phyloP scores from a whole-genome alignment of 2,329 filamentous ascomycete genomes.

The Botrytis galanthina region DNA sequence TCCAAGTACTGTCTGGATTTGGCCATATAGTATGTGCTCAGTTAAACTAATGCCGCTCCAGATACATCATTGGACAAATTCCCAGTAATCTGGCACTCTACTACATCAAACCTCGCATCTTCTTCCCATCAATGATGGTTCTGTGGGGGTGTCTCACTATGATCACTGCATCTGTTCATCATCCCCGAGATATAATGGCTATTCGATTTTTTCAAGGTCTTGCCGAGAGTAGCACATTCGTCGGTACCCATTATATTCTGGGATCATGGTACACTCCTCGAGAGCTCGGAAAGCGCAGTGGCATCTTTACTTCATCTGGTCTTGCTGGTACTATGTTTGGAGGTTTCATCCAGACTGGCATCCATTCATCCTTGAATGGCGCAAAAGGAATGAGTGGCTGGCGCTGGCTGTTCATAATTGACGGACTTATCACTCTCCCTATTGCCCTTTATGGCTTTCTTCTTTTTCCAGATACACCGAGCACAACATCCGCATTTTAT shows the following conservation, averaged over 20 bases:
- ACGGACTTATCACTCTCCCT: conserved; percentile 56
- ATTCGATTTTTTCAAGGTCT: conserved; percentile 49
- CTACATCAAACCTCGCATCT: conserved; percentile 61
- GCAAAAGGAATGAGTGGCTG: conserved; percentile 49
- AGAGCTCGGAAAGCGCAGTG: conserved; percentile 61
- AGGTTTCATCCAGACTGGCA: conserved; percentile 56
- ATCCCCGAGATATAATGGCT: conserved; percentile 55
- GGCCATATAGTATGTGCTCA: not conserved
- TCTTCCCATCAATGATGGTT: conserved; percentile 62
- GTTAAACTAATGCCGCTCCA: conserved; percentile 14
- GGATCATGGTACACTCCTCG: conserved; percentile 59
- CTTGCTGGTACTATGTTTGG: conserved; percentile 61
- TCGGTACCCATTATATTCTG: conserved; percentile 57
- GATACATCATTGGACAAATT: conserved; percentile 56
- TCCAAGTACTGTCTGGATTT: not conserved
- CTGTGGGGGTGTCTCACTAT: conserved; percentile 64
- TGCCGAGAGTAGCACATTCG: conserved; percentile 56
- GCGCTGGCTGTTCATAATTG: conserved; percentile 54
- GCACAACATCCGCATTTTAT: conserved; percentile 44
- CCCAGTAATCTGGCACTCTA: conserved; percentile 61
- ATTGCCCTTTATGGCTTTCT: conserved; percentile 54
- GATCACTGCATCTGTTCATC: conserved; percentile 53
- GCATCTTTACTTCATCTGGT: conserved; percentile 59
- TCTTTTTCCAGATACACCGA: conserved; percentile 46
- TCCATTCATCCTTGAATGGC: conserved; percentile 38